A percentile compares a stretch with the other conserved stretches of the same genome.
phyloP scores from a whole-genome alignment of 108 stramenopile species.

The Skeletonema grethae region DNA sequence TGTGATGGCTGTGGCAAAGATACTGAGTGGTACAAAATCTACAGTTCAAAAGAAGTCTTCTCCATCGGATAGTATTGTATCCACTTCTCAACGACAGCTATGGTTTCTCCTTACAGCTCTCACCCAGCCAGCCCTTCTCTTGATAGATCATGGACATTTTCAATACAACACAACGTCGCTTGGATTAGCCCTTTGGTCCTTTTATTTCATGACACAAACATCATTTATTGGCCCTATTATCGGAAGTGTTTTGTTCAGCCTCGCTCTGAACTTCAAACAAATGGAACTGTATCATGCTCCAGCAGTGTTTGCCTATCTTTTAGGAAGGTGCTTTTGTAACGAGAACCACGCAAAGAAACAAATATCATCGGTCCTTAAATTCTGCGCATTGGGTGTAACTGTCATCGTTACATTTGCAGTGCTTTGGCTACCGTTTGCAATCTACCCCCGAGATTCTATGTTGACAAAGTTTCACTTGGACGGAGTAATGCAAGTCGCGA shows the following conservation, averaged over 20 bases:
- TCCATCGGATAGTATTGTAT: not conserved
- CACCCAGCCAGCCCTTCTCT: conserved; percentile 75
- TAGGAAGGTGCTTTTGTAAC: conserved; percentile 68
- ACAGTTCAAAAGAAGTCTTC: not conserved
- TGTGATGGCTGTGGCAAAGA: conserved; percentile 40
- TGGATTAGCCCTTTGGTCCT: conserved; percentile 79
- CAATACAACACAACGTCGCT: conserved; percentile 94
- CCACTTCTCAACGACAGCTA: conserved; percentile 1
- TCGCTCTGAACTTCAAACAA: conserved; percentile 96
- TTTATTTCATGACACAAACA: conserved; percentile 58
- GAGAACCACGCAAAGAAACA: not conserved
- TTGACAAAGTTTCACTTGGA: conserved; percentile 26
- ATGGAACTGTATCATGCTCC: conserved; percentile 96
- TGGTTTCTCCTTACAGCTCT: conserved; percentile 48
- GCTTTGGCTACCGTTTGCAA: conserved; percentile 81
- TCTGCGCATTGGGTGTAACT: conserved; percentile 66
- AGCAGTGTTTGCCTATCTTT: conserved; percentile 83
- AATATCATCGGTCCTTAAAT: conserved; percentile 3
- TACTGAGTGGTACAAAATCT: conserved; percentile 4
- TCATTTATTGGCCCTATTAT: conserved; percentile 51
- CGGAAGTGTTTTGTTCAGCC: conserved; percentile 74
- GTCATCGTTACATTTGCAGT: conserved; percentile 70
- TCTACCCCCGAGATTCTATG: conserved; percentile 10
- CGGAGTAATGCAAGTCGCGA: conserved; percentile 60
- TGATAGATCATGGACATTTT: conserved; percentile 97